These are phyloP conservation scores for Calamus simplicifolius DNA, from an alignment of 176 grass and related monocot species.

Conservation along the genomic window DNA sequence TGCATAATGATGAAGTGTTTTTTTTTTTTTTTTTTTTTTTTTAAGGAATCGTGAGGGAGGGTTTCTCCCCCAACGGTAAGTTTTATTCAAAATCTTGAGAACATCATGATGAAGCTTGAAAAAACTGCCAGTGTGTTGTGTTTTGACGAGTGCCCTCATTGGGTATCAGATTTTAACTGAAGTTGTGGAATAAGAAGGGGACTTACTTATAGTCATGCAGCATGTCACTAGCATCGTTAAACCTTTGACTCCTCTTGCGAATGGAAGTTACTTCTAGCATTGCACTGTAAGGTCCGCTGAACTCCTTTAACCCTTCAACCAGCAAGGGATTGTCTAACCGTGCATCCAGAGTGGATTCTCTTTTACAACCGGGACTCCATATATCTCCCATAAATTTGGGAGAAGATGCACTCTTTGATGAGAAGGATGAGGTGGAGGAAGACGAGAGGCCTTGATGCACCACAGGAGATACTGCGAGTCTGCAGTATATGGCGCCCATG, in stretches of 20 bases:
- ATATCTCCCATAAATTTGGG: conserved; percentile 47
- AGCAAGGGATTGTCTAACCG: conserved; percentile 38
- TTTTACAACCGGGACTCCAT: conserved; percentile 71
- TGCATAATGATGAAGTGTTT: too few relatives aligned
- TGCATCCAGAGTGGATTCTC: conserved; percentile 40
- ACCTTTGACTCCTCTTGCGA: conserved; percentile 45
- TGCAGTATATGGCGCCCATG: conserved; percentile 71
- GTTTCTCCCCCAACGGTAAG: too few relatives aligned
- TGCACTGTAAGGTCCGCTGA: conserved; percentile 55
- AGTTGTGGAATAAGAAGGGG: too few relatives aligned
- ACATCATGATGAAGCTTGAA: too few relatives aligned
- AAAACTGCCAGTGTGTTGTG: too few relatives aligned
- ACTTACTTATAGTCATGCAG: conserved; percentile 72
- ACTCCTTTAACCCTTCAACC: conserved; percentile 31
- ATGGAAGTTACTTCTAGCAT: conserved; percentile 69
- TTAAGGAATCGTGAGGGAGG: too few relatives aligned
- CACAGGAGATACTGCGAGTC: conserved; percentile 29
- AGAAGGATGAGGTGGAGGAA: conserved; percentile 90
- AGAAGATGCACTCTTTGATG: conserved; percentile 57
- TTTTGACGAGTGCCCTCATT: too few relatives aligned
- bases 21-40: too few relatives aligned
- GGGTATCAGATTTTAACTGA: too few relatives aligned
- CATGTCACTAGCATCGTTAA: conserved; percentile 45
- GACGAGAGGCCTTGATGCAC: conserved; percentile 36
- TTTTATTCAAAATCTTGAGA: too few relatives aligned